phyloP scores from a whole-genome alignment of 2,329 filamentous ascomycete genomes.

The Apiospora arundinis region DNA sequence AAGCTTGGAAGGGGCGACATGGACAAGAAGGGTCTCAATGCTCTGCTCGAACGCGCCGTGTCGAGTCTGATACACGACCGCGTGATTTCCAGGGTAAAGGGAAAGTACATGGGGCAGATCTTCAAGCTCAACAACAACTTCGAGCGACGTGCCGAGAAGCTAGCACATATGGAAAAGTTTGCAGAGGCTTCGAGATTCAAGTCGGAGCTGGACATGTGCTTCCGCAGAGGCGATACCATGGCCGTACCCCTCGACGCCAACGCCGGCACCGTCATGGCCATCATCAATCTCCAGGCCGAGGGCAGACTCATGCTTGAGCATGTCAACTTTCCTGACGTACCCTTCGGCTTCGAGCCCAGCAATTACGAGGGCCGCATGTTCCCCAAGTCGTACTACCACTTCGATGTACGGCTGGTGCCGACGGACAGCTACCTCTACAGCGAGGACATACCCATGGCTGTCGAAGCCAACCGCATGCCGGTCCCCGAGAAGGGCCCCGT shows the following conservation, averaged over 20 bases:
- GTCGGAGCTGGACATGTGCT: slow-evolving; percentile 60
- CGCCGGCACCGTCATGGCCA: slow-evolving; percentile 70
- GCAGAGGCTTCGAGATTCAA: slow-evolving; percentile 67
- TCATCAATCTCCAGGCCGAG: slow-evolving; percentile 68
- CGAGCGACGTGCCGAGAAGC: slow-evolving; percentile 61
- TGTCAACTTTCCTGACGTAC: slow-evolving; percentile 63
- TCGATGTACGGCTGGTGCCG: slow-evolving; percentile 65
- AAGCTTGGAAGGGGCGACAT: slow-evolving; percentile 48
- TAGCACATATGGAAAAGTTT: slow-evolving; percentile 60
- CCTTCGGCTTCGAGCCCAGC: slow-evolving; percentile 73
- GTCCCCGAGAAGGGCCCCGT: slow-evolving; percentile 50
- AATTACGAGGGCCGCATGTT: slow-evolving; percentile 75
- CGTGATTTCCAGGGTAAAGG: slow-evolving; percentile 66
- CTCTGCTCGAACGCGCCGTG: slow-evolving; percentile 55
- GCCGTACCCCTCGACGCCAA: slow-evolving; percentile 50
- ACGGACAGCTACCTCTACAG: slow-evolving; percentile 65
- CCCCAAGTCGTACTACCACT: slow-evolving; percentile 69
- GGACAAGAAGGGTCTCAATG: slow-evolving; percentile 47
- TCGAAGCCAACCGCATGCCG: slow-evolving; percentile 42
- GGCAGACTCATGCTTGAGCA: slow-evolving; percentile 62
- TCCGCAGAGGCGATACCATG: slow-evolving; percentile 43
- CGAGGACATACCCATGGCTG: slow-evolving; percentile 52
- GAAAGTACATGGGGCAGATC: slow-evolving; percentile 63
- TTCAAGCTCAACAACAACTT: slow-evolving; percentile 69
- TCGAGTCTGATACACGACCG: slow-evolving; percentile 54